These are phyloP conservation scores for Coemansia sp. DNA, from an alignment of 192 early-diverging fungal genomes.

Conservation along the genomic window DNA sequence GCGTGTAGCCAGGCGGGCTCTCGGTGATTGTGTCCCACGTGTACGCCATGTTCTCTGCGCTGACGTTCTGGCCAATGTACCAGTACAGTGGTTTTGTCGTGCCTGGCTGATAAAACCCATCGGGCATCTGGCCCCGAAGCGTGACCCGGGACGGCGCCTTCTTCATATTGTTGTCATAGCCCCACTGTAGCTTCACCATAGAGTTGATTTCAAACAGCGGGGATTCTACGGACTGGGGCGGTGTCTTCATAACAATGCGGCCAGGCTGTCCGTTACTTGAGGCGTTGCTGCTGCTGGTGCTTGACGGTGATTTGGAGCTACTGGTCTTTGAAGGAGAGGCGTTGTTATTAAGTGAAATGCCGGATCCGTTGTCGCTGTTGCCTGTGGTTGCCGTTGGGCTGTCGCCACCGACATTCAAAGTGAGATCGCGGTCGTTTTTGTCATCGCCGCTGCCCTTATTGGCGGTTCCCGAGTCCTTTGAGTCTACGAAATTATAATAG, in stretches of 20 bases:
- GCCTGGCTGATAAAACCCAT: constrained; percentile 42
- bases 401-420: constrained; percentile 15
- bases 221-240: constrained; percentile 44
- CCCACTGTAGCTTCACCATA: constrained; percentile 50
- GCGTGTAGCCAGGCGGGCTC: constrained; percentile 53
- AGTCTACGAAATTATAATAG: not conserved
- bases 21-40: constrained; percentile 52
- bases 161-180: constrained; percentile 54
- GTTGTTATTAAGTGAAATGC: constrained; percentile 34
- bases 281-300: constrained; percentile 36
- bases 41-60: constrained; percentile 35
- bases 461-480: not conserved
- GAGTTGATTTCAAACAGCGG: constrained; percentile 51
- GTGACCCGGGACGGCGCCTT: constrained; percentile 42
- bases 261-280: constrained; percentile 55
- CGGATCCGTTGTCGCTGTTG: constrained; percentile 20
- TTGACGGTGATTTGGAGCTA: constrained; percentile 29
- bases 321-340: constrained; percentile 38
- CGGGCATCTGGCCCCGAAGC: constrained; percentile 51
- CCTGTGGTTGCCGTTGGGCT: constrained; percentile 1
- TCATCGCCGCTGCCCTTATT: constrained; percentile 6
- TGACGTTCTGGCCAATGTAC: constrained; percentile 53
- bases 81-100: constrained; percentile 54
- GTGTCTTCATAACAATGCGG: constrained; percentile 52
- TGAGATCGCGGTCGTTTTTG: constrained; percentile 27